These are phyloP conservation scores for Naematelia encephala DNA, from an alignment of 768 basidiomycete genomes.

Conservation along the genomic window DNA sequence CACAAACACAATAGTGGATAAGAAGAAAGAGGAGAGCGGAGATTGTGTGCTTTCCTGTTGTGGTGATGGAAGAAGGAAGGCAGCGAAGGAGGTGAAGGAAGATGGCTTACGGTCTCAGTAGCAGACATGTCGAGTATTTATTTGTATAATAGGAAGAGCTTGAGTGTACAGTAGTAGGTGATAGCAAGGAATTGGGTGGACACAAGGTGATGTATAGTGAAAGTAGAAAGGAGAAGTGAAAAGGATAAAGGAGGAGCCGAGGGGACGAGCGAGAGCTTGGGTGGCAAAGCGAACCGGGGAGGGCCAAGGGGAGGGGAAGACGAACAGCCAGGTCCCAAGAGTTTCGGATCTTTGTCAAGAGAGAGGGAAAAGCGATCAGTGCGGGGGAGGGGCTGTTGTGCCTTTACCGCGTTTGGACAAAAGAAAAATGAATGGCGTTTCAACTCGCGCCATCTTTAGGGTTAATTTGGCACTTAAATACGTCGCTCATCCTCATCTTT, in stretches of 20 bases:
- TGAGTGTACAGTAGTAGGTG: no score
- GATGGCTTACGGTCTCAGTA: no score
- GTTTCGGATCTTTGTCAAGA: no score
- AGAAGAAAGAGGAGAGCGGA: not conserved
- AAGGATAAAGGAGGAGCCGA: not conserved
- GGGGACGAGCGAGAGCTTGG: not conserved
- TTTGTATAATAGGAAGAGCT: no score
- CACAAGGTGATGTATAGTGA: not conserved
- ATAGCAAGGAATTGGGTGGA: no score
- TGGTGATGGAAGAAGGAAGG: not conserved
- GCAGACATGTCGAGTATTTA: not conserved
- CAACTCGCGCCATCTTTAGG: no score
- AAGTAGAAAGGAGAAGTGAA: not conserved
- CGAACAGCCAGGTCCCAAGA: not conserved
- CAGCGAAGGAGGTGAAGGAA: not conserved
- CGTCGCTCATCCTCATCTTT: no score
- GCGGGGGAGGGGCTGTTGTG: no score
- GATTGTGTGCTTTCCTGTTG: not conserved
- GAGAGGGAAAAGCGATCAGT: no score
- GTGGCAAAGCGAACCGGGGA: not conserved
- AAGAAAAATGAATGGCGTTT: no score
- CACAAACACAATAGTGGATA: not conserved
- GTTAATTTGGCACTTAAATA: no score
- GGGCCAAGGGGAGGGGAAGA: not conserved
- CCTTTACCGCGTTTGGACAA: no score